Percentiles rank a stretch among this genome's conserved stretches.
Conservation (phyloP, 345 rosid genomes). For the Viola odorata region DNA sequence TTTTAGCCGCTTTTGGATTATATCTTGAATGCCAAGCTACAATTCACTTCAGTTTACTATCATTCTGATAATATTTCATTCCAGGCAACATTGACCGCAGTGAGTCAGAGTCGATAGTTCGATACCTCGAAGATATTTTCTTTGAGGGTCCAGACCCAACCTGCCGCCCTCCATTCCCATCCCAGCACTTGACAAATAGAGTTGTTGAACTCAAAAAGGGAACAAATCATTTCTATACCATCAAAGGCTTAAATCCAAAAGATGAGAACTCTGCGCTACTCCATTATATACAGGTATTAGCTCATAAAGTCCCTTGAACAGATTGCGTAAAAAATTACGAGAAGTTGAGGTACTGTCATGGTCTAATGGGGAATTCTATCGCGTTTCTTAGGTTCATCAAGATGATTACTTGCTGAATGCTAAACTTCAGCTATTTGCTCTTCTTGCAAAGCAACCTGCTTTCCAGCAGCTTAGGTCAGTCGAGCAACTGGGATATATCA, state of each 20-base stretch:
- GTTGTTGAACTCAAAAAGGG: constrained; percentile 67
- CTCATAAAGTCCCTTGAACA: too few species aligned
- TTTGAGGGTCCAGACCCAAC: constrained; percentile 52
- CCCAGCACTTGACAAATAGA: constrained; percentile 76
- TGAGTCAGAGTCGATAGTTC: constrained; percentile 68
- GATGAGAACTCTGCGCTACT: constrained; percentile 80
- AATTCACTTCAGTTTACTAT: not conserved
- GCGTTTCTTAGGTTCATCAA: constrained; percentile 57
- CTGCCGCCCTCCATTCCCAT: constrained; percentile 67
- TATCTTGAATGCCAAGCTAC: too few species aligned
- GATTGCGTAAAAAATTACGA: too few species aligned
- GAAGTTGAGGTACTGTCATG: too few species aligned
- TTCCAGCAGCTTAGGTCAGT: constrained; percentile 96
- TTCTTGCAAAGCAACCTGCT: constrained; percentile 78
- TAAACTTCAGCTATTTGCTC: constrained; percentile 74
- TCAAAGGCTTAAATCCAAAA: constrained; percentile 66
- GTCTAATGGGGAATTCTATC: constrained; percentile 9
- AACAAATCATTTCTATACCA: constrained; percentile 45
- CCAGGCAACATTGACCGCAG: constrained; percentile 65
- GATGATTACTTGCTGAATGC: constrained; percentile 74
- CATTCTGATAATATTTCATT: constrained; percentile 6
- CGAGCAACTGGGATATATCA: constrained; percentile 91
- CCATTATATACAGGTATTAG: constrained; percentile 80
- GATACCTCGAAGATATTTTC: constrained; percentile 54
- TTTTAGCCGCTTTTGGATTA: not conserved